Base-by-base conservation (phyloP, 2,329 filamentous ascomycete genomes). In the Cercospora nicotianae region DNA sequence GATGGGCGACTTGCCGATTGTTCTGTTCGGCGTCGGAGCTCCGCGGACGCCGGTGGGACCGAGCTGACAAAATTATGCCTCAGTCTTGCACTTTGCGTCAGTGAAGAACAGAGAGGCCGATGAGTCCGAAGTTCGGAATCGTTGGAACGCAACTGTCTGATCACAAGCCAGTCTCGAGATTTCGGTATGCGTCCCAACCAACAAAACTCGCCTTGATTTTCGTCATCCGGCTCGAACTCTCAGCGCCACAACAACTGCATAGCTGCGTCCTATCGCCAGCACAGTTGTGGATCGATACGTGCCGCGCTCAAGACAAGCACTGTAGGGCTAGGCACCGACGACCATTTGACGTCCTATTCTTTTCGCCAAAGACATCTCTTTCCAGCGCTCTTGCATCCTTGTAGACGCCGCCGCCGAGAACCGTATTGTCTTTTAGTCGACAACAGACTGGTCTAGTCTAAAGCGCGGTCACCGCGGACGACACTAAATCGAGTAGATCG, bases 31-130 rank as follows among this genome's bases (percentile, higher is more conserved):
- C 31, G 30, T 59, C 55, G 55, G 55, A 36, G 55, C 28, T 36
- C 18, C 55, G 55, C 55, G 55, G 30, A 59, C 55, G 55, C 55
- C 55, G 55, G 18, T 20, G 8, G 28, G 28, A 12, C 16, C 55
- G 16, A 31, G 31, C 28, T 13, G n/a, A 36, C 18, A 33, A 33
- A 36, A 23, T 59, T 59, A 36, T 36, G 16, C 55, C 31, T 31
- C 18, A 59, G 28, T 59, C 55, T 59, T 59, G 28, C 28, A 59
- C 18, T 59, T 59, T 59, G 55, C 55, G 55, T 58, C 30, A 58
- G 48, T 58, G 28, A 30, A 30, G 18, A 16, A 58, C 31, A 31
- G 28, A 36, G 28, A 28, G n/a, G 30, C n/a, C 55, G 31, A 58
- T 12, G 30, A 31, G 55, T 36, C 28, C 55, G 55, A 59, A 36